Evolutionary conservation across 2,329 filamentous ascomycete species (phyloP).

Genomic region (Aspergillus ochraceoroseus): DNA sequence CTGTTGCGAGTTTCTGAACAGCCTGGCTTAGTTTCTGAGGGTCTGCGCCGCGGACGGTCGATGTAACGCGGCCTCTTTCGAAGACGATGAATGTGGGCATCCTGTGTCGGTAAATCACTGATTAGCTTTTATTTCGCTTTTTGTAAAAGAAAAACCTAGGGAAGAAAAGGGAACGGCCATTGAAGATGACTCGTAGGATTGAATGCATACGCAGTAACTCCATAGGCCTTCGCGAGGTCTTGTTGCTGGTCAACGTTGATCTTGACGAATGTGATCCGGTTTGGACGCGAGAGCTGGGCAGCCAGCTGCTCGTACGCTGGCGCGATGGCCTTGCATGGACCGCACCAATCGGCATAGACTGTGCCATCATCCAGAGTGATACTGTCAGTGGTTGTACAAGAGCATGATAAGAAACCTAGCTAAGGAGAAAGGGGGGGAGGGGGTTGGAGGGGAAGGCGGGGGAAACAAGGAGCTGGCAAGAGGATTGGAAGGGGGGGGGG

Average conservation of each 20-base stretch:
- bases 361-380: conserved; percentile 7
- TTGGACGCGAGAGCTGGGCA: conserved; percentile 62
- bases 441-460: conserved; percentile 15
- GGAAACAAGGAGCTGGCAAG: neutral
- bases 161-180: conserved; percentile 12
- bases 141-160: neutral
- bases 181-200: neutral
- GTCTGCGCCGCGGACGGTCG: conserved; percentile 71
- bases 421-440: conserved; percentile 11
- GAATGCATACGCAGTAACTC: conserved; percentile 57
- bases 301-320: conserved; percentile 78
- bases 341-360: conserved; percentile 89
- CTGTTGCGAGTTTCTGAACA: conserved; percentile 64
- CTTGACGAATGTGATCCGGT: conserved; percentile 76
- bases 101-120: conserved; percentile 28
- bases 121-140: neutral
- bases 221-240: conserved; percentile 68
- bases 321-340: conserved; percentile 75
- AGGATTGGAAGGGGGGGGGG: no score
- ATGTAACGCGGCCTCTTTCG: conserved; percentile 62
- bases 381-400: conserved; percentile 8
- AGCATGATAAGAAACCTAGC: conserved; percentile 23
- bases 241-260: conserved; percentile 75
- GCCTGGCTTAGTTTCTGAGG: conserved; percentile 63
- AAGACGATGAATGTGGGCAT: conserved; percentile 94